Base-by-base conservation (phyloP, 176 grass and related monocot genomes). In the Phyllostachys edulis region DNA sequence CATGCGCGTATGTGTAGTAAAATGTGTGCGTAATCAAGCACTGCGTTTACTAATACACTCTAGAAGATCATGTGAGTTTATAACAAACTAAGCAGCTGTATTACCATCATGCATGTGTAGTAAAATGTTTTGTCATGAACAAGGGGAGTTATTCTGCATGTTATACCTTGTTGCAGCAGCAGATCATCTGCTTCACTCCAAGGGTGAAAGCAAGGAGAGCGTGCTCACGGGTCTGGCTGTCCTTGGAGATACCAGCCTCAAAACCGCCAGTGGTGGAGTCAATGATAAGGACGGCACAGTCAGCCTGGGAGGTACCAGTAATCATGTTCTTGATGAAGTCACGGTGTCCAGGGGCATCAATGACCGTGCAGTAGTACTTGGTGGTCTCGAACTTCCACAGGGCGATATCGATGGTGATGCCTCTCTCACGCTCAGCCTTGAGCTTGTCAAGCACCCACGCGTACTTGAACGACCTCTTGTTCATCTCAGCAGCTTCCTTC, bases 311-410 rank as follows among this genome's bases (percentile, higher is more conserved):
- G 41, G 90, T 95, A 46, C 90, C 93, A 1, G 93, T 95, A 44
- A 95, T 95, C 93, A 95, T 95, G 83, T 95, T 95, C 88, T 95
- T 95, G 79, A 95, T 95, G 57, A 95, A 94, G 36, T 94, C 90
- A 54, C 93, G 90, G 78, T 94, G 93, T 23, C 93, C 90, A 64
- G 90, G 90, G 13, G 90, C 93, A 78, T 94, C 93, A 57, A 94
- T 94, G 90, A 52, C 50, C 1, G 50, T 94, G 26, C 93, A 94
- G 82, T 90, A 94, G 79, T 94, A 94, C 73, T 85, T 94, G 42
- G 92, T 94, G 21, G 90, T 92, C 82, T 92, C 92, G 0, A 94
- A 94, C 64, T 94, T 94, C 92, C 92, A 92, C n/a, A 94, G 87
- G 52, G 92, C 89, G 44, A 34, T 34, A 34, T 34, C 32, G 32